These are phyloP conservation scores for Ophioceras dolichostomum DNA, from an alignment of 2,329 filamentous ascomycete genomes.

Conservation along the genomic window DNA sequence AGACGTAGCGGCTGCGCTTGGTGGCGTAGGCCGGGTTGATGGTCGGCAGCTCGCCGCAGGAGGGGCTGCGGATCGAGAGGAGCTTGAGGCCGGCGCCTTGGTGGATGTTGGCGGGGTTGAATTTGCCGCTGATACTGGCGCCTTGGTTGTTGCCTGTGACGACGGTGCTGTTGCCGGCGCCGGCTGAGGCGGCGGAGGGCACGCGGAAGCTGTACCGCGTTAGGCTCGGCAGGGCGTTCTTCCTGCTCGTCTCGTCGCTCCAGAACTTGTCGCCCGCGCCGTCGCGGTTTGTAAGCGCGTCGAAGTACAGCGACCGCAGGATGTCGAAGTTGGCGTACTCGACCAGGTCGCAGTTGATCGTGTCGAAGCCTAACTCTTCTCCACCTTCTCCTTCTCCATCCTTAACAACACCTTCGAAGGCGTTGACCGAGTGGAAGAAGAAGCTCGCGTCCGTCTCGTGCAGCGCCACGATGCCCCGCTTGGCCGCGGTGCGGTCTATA, in stretches of 20 bases:
- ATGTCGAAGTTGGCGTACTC: constrained; percentile 54
- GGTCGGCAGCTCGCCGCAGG: constrained; percentile 50
- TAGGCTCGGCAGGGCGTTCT: constrained; percentile 24
- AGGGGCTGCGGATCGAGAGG: constrained; percentile 31
- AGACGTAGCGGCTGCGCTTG: constrained; percentile 46
- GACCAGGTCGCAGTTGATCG: constrained; percentile 51
- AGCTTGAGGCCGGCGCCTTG: background rate
- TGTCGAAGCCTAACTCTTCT: constrained; percentile 25
- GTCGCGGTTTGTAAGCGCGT: constrained; percentile 46
- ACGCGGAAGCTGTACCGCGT: constrained; percentile 31
- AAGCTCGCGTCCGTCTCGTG: constrained; percentile 60
- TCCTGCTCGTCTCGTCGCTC: constrained; percentile 24
- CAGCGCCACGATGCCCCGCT: constrained; percentile 50
- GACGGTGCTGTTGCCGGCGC: background rate
- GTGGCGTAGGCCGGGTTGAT: constrained; percentile 47
- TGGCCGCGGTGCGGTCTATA: constrained; percentile 49
- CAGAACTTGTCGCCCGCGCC: constrained; percentile 29
- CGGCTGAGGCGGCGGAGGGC: constrained; percentile 7
- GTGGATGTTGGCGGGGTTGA: background rate
- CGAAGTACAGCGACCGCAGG: constrained; percentile 56
- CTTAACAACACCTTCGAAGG: too few relatives aligned
- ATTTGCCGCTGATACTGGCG: background rate
- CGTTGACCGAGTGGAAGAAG: constrained; percentile 70
- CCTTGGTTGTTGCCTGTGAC: background rate
- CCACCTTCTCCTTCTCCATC: constrained; percentile 26